Percentiles rank a stretch among this genome's conserved stretches.
These are phyloP conservation scores for Phytophthora hybrid DNA, from an alignment of 352 stramenopile species.

Conservation along the genomic window DNA sequence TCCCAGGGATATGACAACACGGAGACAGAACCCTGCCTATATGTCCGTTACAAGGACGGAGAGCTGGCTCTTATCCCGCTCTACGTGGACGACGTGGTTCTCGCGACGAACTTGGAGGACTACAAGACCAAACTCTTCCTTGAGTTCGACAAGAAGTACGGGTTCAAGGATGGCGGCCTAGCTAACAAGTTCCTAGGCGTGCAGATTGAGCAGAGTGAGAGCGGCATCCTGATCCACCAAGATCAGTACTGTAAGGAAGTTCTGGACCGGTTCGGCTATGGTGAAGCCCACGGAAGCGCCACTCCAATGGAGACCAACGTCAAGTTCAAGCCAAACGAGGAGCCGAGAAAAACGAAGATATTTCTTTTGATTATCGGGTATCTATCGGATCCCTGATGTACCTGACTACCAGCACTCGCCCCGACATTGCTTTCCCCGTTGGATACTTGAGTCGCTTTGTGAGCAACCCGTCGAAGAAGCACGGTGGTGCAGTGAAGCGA, in stretches of 20 bases:
- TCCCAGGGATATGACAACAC: neutral
- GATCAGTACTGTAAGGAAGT: too few species aligned
- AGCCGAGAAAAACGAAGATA: neutral
- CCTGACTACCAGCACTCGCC: constrained; percentile 28
- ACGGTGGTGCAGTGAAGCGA: neutral
- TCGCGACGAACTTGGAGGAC: constrained; percentile 19
- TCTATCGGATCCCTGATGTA: constrained; percentile 30
- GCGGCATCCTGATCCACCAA: too few species aligned
- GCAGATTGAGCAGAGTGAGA: too few species aligned
- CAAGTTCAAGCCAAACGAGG: constrained; percentile 1
- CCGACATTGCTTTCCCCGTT: constrained; percentile 8
- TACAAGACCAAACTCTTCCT: too few species aligned
- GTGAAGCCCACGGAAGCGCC: neutral
- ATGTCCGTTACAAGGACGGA: constrained; percentile 11
- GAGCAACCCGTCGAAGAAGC: too few species aligned
- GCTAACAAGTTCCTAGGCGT: too few species aligned
- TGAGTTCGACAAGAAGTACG: too few species aligned
- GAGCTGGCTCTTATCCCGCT: constrained; percentile 23
- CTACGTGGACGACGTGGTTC: constrained; percentile 35
- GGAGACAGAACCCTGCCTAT: constrained; percentile 11
- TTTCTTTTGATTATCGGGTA: constrained; percentile 18
- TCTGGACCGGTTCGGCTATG: constrained; percentile 2
- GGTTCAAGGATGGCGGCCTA: too few species aligned
- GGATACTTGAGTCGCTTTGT: neutral
- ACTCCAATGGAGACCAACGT: constrained; percentile 24